Evolutionary conservation across 495 filamentous ascomycete species (phyloP).

Genomic region (Penicillium pancosmium): DNA sequence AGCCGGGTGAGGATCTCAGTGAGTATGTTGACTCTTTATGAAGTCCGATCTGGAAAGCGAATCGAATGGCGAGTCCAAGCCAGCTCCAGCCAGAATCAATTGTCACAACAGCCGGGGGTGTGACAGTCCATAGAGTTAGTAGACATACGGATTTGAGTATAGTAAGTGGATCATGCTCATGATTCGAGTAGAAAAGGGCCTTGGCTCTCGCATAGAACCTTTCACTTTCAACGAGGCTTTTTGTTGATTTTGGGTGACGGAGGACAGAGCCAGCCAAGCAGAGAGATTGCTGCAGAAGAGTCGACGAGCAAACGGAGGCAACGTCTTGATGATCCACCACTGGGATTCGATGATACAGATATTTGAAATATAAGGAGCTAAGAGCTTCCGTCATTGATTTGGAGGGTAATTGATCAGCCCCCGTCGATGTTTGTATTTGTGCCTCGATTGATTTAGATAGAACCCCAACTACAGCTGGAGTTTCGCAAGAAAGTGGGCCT

Average conservation of each 20-base stretch:
- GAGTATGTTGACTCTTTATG: constrained; percentile 2
- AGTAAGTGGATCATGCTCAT: constrained; percentile 5
- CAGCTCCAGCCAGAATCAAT: constrained; percentile 3
- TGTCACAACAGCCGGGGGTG: constrained; percentile 1
- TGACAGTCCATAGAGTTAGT: background rate
- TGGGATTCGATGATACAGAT: constrained; percentile 2
- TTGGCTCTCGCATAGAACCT: constrained; percentile 1
- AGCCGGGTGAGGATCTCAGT: background rate
- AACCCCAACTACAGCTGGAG: background rate
- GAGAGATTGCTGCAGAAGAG: constrained; percentile 4
- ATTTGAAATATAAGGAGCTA: constrained; percentile 1
- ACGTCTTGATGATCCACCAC: constrained; percentile 5
- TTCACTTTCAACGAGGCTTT: constrained; percentile 4
- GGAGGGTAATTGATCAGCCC: background rate
- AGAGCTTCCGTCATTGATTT: background rate
- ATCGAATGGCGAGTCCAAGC: constrained; percentile 3
- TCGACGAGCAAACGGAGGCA: background rate
- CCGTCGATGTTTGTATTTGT: background rate
- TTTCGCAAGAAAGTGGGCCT: background rate
- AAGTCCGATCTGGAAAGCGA: constrained; percentile 1
- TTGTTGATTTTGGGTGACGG: constrained; percentile 6
- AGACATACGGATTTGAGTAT: constrained; percentile 5
- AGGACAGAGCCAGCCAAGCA: constrained; percentile 5
- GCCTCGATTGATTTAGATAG: background rate
- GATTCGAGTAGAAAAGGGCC: background rate